A percentile compares a stretch with the other conserved stretches of the same genome.
These are phyloP conservation scores for Rhododendron molle DNA, from an alignment of 148 eudicot genomes.

Conservation along the genomic window DNA sequence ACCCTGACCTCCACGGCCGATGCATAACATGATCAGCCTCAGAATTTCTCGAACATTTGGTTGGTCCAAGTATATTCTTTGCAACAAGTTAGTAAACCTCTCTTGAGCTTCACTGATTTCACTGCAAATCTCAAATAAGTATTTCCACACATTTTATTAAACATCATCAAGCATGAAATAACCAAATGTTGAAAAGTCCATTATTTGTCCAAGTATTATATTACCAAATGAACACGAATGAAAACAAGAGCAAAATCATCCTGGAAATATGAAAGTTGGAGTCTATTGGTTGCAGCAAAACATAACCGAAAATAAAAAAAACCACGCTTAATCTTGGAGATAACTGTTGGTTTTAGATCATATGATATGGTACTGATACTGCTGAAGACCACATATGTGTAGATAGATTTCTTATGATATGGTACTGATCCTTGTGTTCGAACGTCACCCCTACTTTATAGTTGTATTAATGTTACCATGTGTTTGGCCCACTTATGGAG, in stretches of 20 bases:
- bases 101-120: constrained; percentile 13
- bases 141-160: background rate
- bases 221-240: background rate
- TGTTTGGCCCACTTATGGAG: background rate
- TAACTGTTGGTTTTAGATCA: background rate
- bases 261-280: background rate
- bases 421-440: background rate
- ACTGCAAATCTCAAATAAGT: background rate
- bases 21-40: constrained; percentile 10
- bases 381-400: background rate
- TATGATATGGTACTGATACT: background rate
- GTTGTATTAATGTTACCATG: background rate
- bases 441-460: background rate
- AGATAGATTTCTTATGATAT: background rate
- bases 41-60: constrained; percentile 10
- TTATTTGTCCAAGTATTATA: background rate
- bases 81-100: constrained; percentile 10
- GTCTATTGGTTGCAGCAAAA: background rate
- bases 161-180: background rate
- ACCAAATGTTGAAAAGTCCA: background rate
- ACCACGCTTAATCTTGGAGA: background rate
- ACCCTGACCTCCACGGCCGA: constrained; percentile 12
- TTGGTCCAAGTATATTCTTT: constrained; percentile 5
- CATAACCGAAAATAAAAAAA: background rate
- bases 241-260: background rate